Percentiles rank a stretch among this genome's conserved stretches.
phyloP scores from a whole-genome alignment of 2,329 filamentous ascomycete genomes.

The Cucurbitaria berberidis region DNA sequence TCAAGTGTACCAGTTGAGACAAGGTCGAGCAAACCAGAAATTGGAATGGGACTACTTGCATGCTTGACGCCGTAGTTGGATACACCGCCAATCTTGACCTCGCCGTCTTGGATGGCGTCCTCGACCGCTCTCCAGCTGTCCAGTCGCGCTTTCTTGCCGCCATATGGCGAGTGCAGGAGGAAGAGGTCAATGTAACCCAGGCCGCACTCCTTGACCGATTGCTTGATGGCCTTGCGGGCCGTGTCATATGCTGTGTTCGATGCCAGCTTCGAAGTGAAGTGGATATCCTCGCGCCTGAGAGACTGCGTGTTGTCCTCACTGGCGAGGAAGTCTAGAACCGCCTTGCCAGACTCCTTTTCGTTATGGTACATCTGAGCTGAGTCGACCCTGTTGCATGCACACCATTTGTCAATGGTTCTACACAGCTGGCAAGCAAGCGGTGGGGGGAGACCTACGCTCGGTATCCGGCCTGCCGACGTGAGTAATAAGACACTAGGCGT shows the following conservation, averaged over 20 bases:
- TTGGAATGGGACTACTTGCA: slow-evolving; percentile 53
- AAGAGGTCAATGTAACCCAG: slow-evolving; percentile 81
- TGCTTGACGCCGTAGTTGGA: slow-evolving; percentile 80
- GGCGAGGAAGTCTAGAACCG: slow-evolving; percentile 65
- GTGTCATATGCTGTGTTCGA: slow-evolving; percentile 71
- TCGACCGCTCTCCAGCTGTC: slow-evolving; percentile 79
- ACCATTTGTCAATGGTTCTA: slow-evolving; percentile 29
- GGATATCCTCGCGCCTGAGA: slow-evolving; percentile 71
- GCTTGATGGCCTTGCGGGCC: slow-evolving; percentile 69
- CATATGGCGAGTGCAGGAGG: slow-evolving; percentile 79
- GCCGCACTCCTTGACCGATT: slow-evolving; percentile 68
- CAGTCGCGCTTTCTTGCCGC: slow-evolving; percentile 69
- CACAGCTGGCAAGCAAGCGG: slow-evolving; percentile 9
- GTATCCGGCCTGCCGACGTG: slow-evolving; percentile 52
- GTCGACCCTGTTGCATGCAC: slow-evolving; percentile 54
- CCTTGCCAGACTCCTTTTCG: slow-evolving; percentile 71
- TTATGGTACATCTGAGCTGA: slow-evolving; percentile 71
- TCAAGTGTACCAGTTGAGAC: slow-evolving; percentile 5
- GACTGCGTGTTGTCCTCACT: slow-evolving; percentile 55
- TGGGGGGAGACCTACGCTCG: slow-evolving; percentile 45
- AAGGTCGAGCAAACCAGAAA: slow-evolving; percentile 3
- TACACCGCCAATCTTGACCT: slow-evolving; percentile 74
- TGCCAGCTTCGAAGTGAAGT: slow-evolving; percentile 81
- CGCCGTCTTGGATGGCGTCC: slow-evolving; percentile 74
- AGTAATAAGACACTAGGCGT: slow-evolving; percentile 23